Base-by-base conservation (phyloP, 331 rosid species). In the Ulmus americana region DNA sequence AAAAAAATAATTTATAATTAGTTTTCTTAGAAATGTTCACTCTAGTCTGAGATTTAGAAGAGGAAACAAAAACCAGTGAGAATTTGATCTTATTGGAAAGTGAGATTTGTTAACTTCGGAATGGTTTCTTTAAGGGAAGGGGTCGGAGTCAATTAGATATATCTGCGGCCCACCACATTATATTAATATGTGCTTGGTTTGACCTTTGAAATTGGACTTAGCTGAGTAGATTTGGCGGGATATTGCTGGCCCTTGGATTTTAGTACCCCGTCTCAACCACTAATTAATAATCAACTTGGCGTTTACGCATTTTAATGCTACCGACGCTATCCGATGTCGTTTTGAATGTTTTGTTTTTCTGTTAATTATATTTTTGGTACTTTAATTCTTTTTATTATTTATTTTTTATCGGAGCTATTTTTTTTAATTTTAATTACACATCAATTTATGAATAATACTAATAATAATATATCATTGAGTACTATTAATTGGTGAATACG, bases 41-140 rank as follows among this genome's bases (percentile, higher is more conserved):
- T 63, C 65, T 55, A 76, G 70, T 72, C 67, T 49, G 40, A 10
- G 80, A 72, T 79, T 77, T 60, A 68, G 67, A 60, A 59, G 54
- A 8, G 9, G 20, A 43, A 50, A n/a, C 6, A 1, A n/a, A 28
- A 28, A 2, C 35, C 35, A 28, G 35, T 0, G 35, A 28, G 58
- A 54, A 52, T 68, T 68, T 67, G 88, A 81, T 84, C 81, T 65
- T 69, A 62, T 51, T 56, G n/a, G 52, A 56, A 35, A 55, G 68
- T 15, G 43, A 64, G 14, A 4, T 39, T 56, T 10, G 43, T 35
- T 1, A 5, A n/a, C 8, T 28, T 51, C n/a, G 64, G 47, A 12
- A 59, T 68, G 71, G 63, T 63, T 62, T 55, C 43, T 46, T 4
- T 61, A 41, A 47, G 41, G n/a, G 44, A 49, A 48, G 57, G 18